Evolutionary conservation across 305 asterid genomes (phyloP), one percentile per base, ranked within the genome.

Genomic region (Plantago coronopus): DNA sequence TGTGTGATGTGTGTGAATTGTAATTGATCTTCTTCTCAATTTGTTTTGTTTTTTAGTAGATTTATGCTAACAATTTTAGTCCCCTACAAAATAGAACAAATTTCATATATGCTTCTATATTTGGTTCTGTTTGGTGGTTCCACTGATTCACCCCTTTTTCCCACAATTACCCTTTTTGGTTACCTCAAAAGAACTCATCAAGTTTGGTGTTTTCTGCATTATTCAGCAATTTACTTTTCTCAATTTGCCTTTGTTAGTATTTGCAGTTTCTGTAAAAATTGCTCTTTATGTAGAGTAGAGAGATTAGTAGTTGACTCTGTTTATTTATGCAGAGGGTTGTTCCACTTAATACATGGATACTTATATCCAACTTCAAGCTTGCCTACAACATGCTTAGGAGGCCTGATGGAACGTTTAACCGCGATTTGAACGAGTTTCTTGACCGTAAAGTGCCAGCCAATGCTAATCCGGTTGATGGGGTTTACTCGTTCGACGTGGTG

Each of bases 281-380:
- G 12, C 40, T 1, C 17, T 61, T 43, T 62, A 37, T 15, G 54
- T 62, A 34, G 59, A 17, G 4, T 11, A 29, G 31, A 40, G 19
- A 17, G 47, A 25, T 49, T 18, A 14, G 12, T 49, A 18, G 7
- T 22, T 40, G 66, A 48, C 13, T 29, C 46, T 0, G 60, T 25
- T 69, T 5, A 29, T 43, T 54, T 67, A 11, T 62, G 69, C 84
- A 90, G 97, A 77, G 88, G 51, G 76, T 86, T 60, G 96, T 88
- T 71, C 98, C 95, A 5, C 91, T 91, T 20, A 82, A 86, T 44
- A 91, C 98, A 54, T 88, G 96, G 95, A 86, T 91, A 67, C 78
- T 88, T 47, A 91, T 91, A 21, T 88, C 96, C 16, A 86, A 88
- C 64, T 91, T 91, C 88, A 91, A 86, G 85, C 84, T 91, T 1